phyloP scores from a whole-genome alignment of 1,284 basidiomycete species.

The Austroboletus novae-zelandiae region DNA sequence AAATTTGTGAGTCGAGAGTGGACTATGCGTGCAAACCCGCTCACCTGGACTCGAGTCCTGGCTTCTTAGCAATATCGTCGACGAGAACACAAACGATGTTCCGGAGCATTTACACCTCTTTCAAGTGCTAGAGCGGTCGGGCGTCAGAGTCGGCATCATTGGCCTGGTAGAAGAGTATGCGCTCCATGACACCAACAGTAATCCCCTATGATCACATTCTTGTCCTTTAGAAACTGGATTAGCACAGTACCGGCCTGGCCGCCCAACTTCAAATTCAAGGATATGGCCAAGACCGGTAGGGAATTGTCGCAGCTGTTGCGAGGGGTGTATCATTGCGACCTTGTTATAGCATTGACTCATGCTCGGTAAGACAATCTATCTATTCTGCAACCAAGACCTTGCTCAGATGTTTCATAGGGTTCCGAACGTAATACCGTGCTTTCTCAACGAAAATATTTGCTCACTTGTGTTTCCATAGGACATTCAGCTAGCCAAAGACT shows the following conservation, averaged over 20 bases:
- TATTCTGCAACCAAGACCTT: neutral
- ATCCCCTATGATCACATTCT: neutral
- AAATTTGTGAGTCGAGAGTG: constrained; percentile 50
- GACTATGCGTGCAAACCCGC: neutral
- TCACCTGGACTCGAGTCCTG: constrained; percentile 40
- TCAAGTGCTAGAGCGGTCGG: constrained; percentile 53
- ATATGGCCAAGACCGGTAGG: constrained; percentile 53
- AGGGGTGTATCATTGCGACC: constrained; percentile 56
- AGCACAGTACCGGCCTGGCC: constrained; percentile 71
- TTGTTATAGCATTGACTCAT: constrained; percentile 71
- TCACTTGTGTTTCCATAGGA: constrained; percentile 45
- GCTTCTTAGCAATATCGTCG: constrained; percentile 60
- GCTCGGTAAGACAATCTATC: constrained; percentile 39
- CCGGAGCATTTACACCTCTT: constrained; percentile 52
- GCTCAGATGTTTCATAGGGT: constrained; percentile 26
- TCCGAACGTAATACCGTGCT: constrained; percentile 43
- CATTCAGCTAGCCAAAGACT: constrained; percentile 57
- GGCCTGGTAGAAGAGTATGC: constrained; percentile 69
- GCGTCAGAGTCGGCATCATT: constrained; percentile 61
- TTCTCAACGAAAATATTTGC: constrained; percentile 34
- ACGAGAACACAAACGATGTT: constrained; percentile 46
- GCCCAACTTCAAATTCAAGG: constrained; percentile 53
- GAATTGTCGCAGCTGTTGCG: constrained; percentile 58
- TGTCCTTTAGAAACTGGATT: constrained; percentile 57
- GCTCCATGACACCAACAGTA: neutral